These are phyloP conservation scores for Solanum chmielewskii DNA, from an alignment of 257 asterid species.

Conservation along the genomic window DNA sequence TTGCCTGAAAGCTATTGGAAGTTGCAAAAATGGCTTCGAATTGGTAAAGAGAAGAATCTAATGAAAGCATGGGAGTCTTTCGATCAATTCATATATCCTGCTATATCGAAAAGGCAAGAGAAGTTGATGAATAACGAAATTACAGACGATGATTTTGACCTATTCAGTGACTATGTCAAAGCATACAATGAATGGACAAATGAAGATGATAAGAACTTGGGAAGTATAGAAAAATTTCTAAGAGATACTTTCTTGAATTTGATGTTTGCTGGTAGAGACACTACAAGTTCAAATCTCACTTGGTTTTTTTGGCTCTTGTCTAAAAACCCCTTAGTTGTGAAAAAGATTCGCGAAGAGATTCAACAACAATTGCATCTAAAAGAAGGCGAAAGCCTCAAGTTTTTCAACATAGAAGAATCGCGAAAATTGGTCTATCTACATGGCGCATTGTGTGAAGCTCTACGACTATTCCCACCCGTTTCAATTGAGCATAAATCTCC, in stretches of 20 bases:
- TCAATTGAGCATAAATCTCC: not conserved
- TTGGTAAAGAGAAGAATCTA: not conserved
- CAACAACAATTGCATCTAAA: not conserved
- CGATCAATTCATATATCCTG: not conserved
- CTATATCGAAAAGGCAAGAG: not conserved
- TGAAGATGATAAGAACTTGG: not conserved
- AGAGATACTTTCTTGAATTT: not conserved
- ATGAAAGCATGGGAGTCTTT: not conserved
- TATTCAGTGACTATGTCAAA: not conserved
- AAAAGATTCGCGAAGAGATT: not conserved
- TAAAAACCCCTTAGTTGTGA: not conserved
- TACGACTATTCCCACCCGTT: not conserved
- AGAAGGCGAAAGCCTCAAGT: not conserved
- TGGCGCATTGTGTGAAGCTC: not conserved
- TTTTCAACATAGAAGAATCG: not conserved
- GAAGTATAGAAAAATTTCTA: not conserved
- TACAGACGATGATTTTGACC: not conserved
- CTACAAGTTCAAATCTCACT: not conserved
- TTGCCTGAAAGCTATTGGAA: not conserved
- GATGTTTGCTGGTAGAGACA: constrained; percentile 4
- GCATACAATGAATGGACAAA: not conserved
- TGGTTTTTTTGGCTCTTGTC: not conserved
- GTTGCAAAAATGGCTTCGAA: not conserved
- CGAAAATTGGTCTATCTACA: not conserved
- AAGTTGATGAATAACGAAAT: not conserved